These are phyloP conservation scores for Aureobasidium sp. DNA, from an alignment of 2,329 filamentous ascomycete species.

Conservation along the genomic window DNA sequence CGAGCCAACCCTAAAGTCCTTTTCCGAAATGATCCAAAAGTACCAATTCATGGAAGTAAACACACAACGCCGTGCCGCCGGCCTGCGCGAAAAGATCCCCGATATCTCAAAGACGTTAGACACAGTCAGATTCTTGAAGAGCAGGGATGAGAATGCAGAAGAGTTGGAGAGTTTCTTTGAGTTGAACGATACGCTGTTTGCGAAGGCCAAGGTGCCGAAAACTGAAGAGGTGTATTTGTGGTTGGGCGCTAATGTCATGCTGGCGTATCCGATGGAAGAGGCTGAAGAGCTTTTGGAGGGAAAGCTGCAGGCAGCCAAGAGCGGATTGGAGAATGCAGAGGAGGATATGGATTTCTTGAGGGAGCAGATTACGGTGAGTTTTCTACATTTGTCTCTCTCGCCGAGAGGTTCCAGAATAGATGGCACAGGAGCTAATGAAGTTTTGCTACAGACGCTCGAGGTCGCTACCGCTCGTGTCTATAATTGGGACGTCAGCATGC, in stretches of 20 bases:
- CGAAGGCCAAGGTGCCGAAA: slow-evolving; percentile 73
- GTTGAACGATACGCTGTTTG: slow-evolving; percentile 91
- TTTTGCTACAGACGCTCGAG: slow-evolving; percentile 70
- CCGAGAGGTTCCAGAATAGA: neutral
- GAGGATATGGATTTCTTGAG: slow-evolving; percentile 93
- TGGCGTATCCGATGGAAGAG: slow-evolving; percentile 86
- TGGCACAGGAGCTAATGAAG: neutral
- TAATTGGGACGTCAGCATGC: slow-evolving; percentile 97
- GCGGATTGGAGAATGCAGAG: slow-evolving; percentile 78
- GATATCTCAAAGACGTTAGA: slow-evolving; percentile 96
- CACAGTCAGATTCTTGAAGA: slow-evolving; percentile 77
- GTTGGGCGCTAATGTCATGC: slow-evolving; percentile 98
- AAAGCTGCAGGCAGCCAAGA: slow-evolving; percentile 73
- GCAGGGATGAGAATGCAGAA: slow-evolving; percentile 60
- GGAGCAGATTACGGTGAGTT: slow-evolving; percentile 85
- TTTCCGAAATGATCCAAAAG: slow-evolving; percentile 95
- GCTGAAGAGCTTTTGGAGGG: slow-evolving; percentile 70
- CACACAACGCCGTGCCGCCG: slow-evolving; percentile 71
- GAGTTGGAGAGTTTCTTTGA: slow-evolving; percentile 90
- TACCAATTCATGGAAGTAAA: slow-evolving; percentile 99
- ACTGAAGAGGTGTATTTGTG: slow-evolving; percentile 93
- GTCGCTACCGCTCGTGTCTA: slow-evolving; percentile 96
- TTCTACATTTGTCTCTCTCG: neutral
- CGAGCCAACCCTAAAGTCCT: slow-evolving; percentile 71
- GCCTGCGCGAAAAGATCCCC: slow-evolving; percentile 88